Evolutionary conservation across 2,329 filamentous ascomycete genomes (phyloP).

Genomic region (Plectosphaerella sp.): DNA sequence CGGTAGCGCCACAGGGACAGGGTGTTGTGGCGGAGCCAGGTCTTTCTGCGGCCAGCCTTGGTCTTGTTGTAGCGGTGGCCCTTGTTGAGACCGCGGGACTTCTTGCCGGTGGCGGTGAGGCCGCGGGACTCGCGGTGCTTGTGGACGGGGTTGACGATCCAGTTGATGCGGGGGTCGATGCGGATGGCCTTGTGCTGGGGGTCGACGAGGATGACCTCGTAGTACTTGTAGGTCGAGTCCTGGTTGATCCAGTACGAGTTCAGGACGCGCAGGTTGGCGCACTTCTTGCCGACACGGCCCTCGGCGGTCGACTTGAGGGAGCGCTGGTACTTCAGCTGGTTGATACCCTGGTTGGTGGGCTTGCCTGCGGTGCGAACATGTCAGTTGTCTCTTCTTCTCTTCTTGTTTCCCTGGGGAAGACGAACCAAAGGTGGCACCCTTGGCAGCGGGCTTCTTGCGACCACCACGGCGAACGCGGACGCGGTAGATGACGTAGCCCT

Average conservation of each 20-base stretch:
- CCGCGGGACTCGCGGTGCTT: constrained; percentile 99
- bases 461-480: constrained; percentile 97
- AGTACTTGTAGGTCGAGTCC: constrained; percentile 99
- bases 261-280: constrained; percentile 97
- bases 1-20: constrained; percentile 98
- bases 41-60: constrained; percentile 94
- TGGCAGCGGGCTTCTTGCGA: constrained; percentile 91
- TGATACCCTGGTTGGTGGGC: constrained; percentile 99
- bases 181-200: constrained; percentile 99
- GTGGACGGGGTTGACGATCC: constrained; percentile 99
- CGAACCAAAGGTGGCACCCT: constrained; percentile 99
- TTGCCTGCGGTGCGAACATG: constrained; percentile 63
- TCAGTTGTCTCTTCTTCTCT: constrained; percentile 12
- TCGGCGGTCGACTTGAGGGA: constrained; percentile 96
- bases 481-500: constrained; percentile 99
- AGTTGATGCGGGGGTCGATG: constrained; percentile 99
- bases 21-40: constrained; percentile 99
- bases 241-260: constrained; percentile 99
- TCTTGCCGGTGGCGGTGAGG: constrained; percentile 98
- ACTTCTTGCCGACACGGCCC: constrained; percentile 99
- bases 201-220: constrained; percentile 99
- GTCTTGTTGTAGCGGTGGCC: constrained; percentile 99
- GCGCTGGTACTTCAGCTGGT: constrained; percentile 99
- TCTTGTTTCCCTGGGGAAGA: constrained; percentile 9
- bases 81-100: constrained; percentile 98